Conservation (phyloP, 2,329 filamentous ascomycete species). For the Aureobasidium sp. region DNA sequence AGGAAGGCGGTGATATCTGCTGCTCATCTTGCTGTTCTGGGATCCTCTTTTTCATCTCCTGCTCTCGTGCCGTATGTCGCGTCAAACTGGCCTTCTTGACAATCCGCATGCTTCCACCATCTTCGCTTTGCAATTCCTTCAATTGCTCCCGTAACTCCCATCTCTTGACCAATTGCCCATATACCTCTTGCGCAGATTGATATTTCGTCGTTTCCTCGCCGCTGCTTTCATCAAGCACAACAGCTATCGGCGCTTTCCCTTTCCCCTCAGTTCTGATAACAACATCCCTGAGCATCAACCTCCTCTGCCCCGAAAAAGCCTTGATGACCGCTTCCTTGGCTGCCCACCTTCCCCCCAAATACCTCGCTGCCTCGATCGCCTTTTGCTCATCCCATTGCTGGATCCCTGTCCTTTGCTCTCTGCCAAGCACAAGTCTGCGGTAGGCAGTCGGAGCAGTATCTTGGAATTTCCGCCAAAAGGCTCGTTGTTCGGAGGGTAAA, state of each 20-base stretch:
- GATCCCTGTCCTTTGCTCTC: background rate
- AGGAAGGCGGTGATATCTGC: background rate
- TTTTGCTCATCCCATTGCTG: background rate
- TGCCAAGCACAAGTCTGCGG: background rate
- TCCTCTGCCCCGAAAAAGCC: slow-evolving; percentile 24
- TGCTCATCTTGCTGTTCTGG: background rate
- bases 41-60: background rate
- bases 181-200: background rate
- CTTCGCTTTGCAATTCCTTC: background rate
- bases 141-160: background rate
- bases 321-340: slow-evolving; percentile 48
- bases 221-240: background rate
- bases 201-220: background rate
- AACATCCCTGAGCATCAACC: slow-evolving; percentile 32
- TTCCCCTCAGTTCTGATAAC: slow-evolving; percentile 26
- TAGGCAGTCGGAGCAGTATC: background rate
- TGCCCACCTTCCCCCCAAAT: slow-evolving; percentile 35
- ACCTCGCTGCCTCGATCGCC: background rate
- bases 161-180: background rate
- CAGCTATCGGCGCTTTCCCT: background rate
- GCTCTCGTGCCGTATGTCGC: background rate
- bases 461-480: background rate
- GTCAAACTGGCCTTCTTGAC: background rate
- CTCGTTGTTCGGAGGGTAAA: background rate
- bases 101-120: background rate